phyloP scores from a whole-genome alignment of 1,139 yeast species.

The Hyphopichia fennica region DNA sequence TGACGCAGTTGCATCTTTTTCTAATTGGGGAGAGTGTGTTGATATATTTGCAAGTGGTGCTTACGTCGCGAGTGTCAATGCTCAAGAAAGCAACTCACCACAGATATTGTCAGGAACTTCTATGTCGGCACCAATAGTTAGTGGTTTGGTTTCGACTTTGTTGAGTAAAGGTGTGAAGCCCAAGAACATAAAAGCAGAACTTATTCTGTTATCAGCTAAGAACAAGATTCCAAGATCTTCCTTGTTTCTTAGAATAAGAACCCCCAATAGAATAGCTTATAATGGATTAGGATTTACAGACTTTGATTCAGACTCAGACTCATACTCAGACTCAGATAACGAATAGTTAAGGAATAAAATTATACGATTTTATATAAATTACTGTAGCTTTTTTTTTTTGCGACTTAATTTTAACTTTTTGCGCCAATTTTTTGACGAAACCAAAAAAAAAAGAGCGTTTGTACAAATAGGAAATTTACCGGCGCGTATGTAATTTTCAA shows the following conservation, averaged over 20 bases:
- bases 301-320: slow-evolving; percentile 8
- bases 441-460: too few species aligned
- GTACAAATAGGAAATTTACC: too few species aligned
- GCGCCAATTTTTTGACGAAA: too few species aligned
- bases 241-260: slow-evolving; percentile 26
- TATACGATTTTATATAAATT: background rate
- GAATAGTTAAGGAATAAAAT: slow-evolving; percentile 1
- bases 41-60: slow-evolving; percentile 84
- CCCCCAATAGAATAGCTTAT: slow-evolving; percentile 43
- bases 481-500: background rate
- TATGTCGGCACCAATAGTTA: slow-evolving; percentile 80
- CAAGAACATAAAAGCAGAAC: slow-evolving; percentile 33
- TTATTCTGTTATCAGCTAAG: slow-evolving; percentile 37
- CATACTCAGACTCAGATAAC: slow-evolving; percentile 13
- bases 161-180: slow-evolving; percentile 60
- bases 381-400: background rate
- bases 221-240: slow-evolving; percentile 31
- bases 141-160: slow-evolving; percentile 67
- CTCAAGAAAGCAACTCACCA: slow-evolving; percentile 21
- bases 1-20: slow-evolving; percentile 69
- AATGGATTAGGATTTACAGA: slow-evolving; percentile 21
- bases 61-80: slow-evolving; percentile 51
- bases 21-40: slow-evolving; percentile 89
- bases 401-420: too few species aligned
- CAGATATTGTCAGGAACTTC: slow-evolving; percentile 76